Conservation (phyloP, 495 filamentous ascomycete genomes). For the Usnea hakonensis region DNA sequence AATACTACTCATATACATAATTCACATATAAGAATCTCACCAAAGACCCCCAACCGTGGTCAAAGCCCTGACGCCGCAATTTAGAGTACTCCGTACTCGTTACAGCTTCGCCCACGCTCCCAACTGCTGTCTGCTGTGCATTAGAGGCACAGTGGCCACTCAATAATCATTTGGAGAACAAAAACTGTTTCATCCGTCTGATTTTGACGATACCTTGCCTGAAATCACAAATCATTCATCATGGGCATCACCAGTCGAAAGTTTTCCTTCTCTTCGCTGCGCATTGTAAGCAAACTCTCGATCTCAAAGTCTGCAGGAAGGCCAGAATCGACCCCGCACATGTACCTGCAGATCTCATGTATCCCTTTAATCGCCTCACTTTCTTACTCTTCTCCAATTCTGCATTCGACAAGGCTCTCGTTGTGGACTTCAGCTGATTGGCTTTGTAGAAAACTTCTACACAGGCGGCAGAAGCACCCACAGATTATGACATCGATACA, state of each 20-base stretch:
- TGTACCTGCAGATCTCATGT: background rate
- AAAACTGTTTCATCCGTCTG: background rate
- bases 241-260: conserved; percentile 20
- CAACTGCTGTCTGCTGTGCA: background rate
- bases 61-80: background rate
- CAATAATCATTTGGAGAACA: background rate
- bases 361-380: background rate
- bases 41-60: background rate
- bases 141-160: background rate
- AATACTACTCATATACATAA: no score
- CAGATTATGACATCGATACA: conserved; percentile 22
- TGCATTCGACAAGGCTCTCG: background rate
- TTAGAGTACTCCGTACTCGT: no score
- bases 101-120: background rate
- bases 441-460: conserved; percentile 14
- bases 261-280: conserved; percentile 22
- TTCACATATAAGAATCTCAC: background rate
- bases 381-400: background rate
- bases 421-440: conserved; percentile 8
- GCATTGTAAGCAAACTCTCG: conserved; percentile 13
- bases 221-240: background rate
- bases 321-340: background rate
- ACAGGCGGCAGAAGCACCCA: conserved; percentile 7
- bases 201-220: background rate
- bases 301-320: background rate